Base-by-base conservation (phyloP, 345 rosid species). In the Angophora floribunda region DNA sequence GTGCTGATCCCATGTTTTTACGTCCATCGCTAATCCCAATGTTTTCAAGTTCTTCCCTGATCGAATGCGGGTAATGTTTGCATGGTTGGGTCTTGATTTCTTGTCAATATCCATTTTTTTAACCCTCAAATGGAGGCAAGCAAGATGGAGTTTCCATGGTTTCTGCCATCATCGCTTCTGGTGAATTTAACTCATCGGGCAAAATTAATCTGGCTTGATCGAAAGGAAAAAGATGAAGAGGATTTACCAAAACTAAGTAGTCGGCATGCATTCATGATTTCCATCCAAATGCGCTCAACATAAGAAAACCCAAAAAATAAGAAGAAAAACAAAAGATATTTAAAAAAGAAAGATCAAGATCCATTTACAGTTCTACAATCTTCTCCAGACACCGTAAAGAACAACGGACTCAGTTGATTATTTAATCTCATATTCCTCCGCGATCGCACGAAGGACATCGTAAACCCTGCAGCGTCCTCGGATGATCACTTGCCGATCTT, bases 401-500 rank as follows among this genome's bases (percentile, higher is more conserved):
- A 36, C 41, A 4, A 36, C 41, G 3, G 41, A 36, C 41, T 36
- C 41, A 4, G 41, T 36, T 36, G 41, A 36, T 36, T 36, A 36
- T 36, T 36, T 36, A 36, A 36, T 36, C 80, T 67, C 22, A 22
- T 55, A 55, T 4, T 55, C 28, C 28, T 67, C 41, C 1, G 45
- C 80, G 22, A 41, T 75, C 82, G 0, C 24, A 13, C 82, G 28
- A 75, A 41, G 4, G 49, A 0, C 45, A 21, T 41, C 84, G 12
- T 1, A 9, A 21, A 19, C 49, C 80, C 80, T 8, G 7, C 49
- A 19, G 50, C 24, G 30, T 53, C 50, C 67, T 41, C 10, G 41
- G 49, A 10, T 45, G 12, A 44, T 93, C 61, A 94, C 52, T 94
- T 94, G 47, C 91, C 91, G 41, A 41, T 85, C 89, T 94, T 95